phyloP scores from a whole-genome alignment of 1,284 basidiomycete species.

The Ceratobasidium sp. region DNA sequence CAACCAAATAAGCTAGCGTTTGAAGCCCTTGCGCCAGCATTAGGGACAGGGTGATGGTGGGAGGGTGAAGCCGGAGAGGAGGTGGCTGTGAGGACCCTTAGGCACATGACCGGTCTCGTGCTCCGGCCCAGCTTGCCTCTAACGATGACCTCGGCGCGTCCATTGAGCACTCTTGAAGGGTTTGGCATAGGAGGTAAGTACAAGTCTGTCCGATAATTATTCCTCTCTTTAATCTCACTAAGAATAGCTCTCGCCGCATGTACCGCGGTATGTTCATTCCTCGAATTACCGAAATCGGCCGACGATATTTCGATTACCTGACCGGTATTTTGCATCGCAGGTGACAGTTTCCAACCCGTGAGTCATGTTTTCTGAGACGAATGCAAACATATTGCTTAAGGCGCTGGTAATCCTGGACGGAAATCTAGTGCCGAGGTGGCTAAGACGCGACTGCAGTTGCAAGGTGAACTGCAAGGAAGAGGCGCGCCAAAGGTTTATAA shows the following conservation, averaged over 20 bases:
- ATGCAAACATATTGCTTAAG: not conserved
- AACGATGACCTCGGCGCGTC: slow-evolving; percentile 48
- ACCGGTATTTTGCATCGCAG: slow-evolving; percentile 58
- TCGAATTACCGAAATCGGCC: not conserved
- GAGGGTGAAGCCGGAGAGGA: slow-evolving; percentile 7
- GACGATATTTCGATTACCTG: not conserved
- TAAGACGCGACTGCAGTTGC: slow-evolving; percentile 94
- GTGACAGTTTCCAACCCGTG: slow-evolving; percentile 83
- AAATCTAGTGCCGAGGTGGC: slow-evolving; percentile 79
- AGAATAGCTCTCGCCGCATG: slow-evolving; percentile 77
- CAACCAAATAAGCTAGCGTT: slow-evolving; percentile 7
- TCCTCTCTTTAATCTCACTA: not conserved
- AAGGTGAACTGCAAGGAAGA: slow-evolving; percentile 88
- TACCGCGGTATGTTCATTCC: slow-evolving; percentile 73
- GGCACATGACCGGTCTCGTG: slow-evolving; percentile 20
- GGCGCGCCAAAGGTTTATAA: slow-evolving; percentile 87
- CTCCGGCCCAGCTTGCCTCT: not conserved
- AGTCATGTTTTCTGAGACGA: not conserved
- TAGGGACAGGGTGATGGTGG: not conserved
- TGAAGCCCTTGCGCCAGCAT: slow-evolving; percentile 35
- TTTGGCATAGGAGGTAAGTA: slow-evolving; percentile 82
- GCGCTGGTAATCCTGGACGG: not conserved
- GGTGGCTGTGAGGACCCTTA: slow-evolving; percentile 37
- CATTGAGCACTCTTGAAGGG: slow-evolving; percentile 77
- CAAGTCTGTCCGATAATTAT: not conserved